These are phyloP conservation scores for Lactarius deliciosus DNA, from an alignment of 768 basidiomycete species.

Conservation along the genomic window DNA sequence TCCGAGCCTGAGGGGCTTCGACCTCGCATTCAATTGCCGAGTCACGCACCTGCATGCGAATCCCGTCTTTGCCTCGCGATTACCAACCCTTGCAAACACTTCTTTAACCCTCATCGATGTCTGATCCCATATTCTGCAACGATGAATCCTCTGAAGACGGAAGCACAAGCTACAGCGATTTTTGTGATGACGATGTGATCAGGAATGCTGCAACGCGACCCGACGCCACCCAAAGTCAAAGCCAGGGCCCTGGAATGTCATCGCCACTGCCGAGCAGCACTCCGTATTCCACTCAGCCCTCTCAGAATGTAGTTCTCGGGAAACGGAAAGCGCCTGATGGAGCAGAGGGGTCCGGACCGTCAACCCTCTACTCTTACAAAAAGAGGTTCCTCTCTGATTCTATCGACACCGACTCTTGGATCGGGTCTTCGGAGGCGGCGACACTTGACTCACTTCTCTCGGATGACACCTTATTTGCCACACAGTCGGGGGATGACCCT, in stretches of 20 bases:
- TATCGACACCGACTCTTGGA: background rate
- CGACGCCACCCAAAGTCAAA: background rate
- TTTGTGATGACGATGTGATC: constrained; percentile 18
- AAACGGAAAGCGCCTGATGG: constrained; percentile 22
- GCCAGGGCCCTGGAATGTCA: background rate
- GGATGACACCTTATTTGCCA: background rate
- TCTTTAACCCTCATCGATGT: background rate
- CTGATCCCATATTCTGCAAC: background rate
- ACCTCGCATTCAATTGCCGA: background rate
- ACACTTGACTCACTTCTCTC: background rate
- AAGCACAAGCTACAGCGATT: constrained; percentile 19
- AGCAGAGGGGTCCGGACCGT: background rate
- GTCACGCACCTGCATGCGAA: constrained; percentile 1
- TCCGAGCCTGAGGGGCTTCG: background rate
- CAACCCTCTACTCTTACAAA: constrained; percentile 6
- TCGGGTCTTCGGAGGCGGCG: constrained; percentile 1
- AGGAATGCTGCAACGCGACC: background rate
- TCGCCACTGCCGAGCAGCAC: background rate
- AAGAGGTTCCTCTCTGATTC: background rate
- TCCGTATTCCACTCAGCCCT: background rate
- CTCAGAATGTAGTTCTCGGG: constrained; percentile 1
- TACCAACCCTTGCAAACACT: background rate
- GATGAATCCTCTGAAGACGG: constrained; percentile 9
- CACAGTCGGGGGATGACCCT: background rate
- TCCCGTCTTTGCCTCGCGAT: background rate